Evolutionary conservation across 2,329 filamentous ascomycete genomes (phyloP).

Genomic region (Curvularia sp.): DNA sequence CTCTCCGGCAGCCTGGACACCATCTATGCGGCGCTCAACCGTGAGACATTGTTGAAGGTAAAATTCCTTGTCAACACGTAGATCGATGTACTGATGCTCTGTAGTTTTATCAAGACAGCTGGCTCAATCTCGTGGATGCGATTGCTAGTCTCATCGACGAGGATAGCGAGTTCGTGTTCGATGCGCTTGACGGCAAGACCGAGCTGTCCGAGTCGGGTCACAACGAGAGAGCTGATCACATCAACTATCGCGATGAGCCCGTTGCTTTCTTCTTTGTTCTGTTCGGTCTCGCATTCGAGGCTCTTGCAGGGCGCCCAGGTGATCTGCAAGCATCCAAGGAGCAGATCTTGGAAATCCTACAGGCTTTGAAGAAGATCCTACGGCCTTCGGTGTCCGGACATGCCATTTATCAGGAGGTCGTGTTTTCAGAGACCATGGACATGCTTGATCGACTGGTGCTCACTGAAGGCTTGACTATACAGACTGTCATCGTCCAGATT

Average conservation of each 20-base stretch:
- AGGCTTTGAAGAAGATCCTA: constrained; percentile 91
- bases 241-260: constrained; percentile 97
- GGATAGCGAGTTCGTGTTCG: constrained; percentile 97
- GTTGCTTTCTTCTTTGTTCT: constrained; percentile 99
- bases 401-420: constrained; percentile 92
- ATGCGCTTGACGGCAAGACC: constrained; percentile 86
- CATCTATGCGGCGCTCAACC: constrained; percentile 92
- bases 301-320: constrained; percentile 80
- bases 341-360: constrained; percentile 86
- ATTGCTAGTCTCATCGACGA: constrained; percentile 97
- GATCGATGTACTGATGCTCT: constrained; percentile 15
- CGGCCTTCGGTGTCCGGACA: constrained; percentile 94
- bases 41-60: constrained; percentile 84
- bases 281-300: constrained; percentile 95
- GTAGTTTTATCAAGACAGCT: constrained; percentile 93
- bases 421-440: constrained; percentile 98
- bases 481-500: constrained; percentile 92
- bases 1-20: constrained; percentile 87
- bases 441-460: constrained; percentile 89
- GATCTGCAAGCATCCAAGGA: constrained; percentile 74
- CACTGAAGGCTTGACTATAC: constrained; percentile 87
- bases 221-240: constrained; percentile 70
- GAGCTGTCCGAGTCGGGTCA: constrained; percentile 46
- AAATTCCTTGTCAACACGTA: constrained; percentile 4
- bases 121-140: constrained; percentile 95